phyloP scores from a whole-genome alignment of 2,329 filamentous ascomycete species.

The Pseudophaeomoniella oleicola region DNA sequence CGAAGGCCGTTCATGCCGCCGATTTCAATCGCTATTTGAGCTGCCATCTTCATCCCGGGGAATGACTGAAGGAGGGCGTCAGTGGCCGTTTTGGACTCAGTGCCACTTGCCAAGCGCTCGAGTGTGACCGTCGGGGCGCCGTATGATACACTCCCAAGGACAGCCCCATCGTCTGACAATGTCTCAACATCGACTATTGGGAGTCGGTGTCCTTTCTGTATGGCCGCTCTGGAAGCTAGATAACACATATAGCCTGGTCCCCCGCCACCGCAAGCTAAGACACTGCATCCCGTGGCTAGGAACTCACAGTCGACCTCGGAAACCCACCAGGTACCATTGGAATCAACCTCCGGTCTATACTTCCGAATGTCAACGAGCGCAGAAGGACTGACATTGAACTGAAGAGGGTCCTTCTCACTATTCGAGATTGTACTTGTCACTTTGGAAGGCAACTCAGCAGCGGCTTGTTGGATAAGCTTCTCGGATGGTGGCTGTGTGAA shows the following conservation, averaged over 20 bases:
- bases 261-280: slow-evolving; percentile 21
- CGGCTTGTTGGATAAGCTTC: too few species aligned
- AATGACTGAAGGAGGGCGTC: slow-evolving; percentile 3
- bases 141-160: slow-evolving; percentile 5
- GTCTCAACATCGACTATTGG: slow-evolving; percentile 5
- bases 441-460: too few species aligned
- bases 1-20: slow-evolving; percentile 21
- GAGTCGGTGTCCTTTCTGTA: slow-evolving; percentile 4
- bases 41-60: slow-evolving; percentile 12
- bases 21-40: slow-evolving; percentile 15
- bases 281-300: slow-evolving; percentile 18
- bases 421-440: slow-evolving; percentile 1
- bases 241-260: slow-evolving; percentile 21
- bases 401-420: slow-evolving; percentile 3
- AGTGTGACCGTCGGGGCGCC: slow-evolving; percentile 5
- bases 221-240: slow-evolving; percentile 3
- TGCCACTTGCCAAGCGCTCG: slow-evolving; percentile 6
- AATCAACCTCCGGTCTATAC: slow-evolving; percentile 17
- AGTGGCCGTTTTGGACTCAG: slow-evolving; percentile 5
- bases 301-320: slow-evolving; percentile 20
- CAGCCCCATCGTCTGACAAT: slow-evolving; percentile 4
- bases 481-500: too few species aligned
- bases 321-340: slow-evolving; percentile 17
- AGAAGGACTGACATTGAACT: slow-evolving; percentile 10
- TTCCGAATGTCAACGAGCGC: slow-evolving; percentile 14